Evolutionary conservation across 1,284 basidiomycete species (phyloP).

Genomic region (Cerioporus squamosus): DNA sequence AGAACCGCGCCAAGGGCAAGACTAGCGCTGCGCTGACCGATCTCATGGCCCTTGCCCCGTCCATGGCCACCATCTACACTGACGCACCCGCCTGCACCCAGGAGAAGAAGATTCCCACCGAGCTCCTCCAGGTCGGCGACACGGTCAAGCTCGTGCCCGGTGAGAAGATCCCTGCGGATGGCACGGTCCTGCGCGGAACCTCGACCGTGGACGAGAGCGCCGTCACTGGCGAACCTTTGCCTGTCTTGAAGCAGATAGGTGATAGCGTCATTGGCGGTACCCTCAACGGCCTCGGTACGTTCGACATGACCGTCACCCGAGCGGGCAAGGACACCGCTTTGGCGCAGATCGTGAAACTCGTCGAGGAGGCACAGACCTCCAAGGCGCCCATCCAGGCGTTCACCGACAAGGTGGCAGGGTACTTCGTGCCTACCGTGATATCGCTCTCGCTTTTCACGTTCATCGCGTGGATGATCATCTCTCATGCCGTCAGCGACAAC

Average conservation of each 20-base stretch:
- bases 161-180: conserved; percentile 96
- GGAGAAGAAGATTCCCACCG: conserved; percentile 92
- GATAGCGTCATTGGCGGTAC: conserved; percentile 95
- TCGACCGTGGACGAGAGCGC: conserved; percentile 96
- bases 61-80: conserved; percentile 95
- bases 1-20: conserved; percentile 96
- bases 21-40: conserved; percentile 96
- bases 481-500: conserved; percentile 62
- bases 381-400: conserved; percentile 99
- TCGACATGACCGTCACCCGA: conserved; percentile 94
- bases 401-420: conserved; percentile 92
- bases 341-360: conserved; percentile 94
- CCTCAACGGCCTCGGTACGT: conserved; percentile 93
- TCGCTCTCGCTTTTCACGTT: conserved; percentile 85
- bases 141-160: conserved; percentile 94
- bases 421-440: conserved; percentile 95
- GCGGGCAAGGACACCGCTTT: conserved; percentile 97
- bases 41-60: conserved; percentile 93
- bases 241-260: conserved; percentile 83
- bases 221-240: conserved; percentile 95
- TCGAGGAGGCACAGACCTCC: conserved; percentile 97
- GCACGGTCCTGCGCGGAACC: conserved; percentile 84
- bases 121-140: conserved; percentile 95
- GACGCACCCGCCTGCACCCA: conserved; percentile 77
- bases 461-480: conserved; percentile 82